Percentiles rank a stretch among this genome's conserved stretches.
Evolutionary conservation across 805 yeast genomes (phyloP).

Genomic region (Kluyveromyces nonfermentans): DNA sequence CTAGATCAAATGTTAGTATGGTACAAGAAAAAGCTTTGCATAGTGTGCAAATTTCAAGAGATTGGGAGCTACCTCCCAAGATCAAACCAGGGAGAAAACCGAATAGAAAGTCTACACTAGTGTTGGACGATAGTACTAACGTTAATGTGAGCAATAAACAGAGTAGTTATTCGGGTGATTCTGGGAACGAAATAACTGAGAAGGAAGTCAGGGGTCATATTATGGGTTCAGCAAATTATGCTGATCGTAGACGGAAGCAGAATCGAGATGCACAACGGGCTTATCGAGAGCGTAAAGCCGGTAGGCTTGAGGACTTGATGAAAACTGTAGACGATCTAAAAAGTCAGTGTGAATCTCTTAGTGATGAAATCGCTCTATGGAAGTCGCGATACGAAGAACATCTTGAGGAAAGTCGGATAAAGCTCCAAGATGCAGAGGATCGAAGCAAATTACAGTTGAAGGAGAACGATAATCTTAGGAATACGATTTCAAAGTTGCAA

Average conservation of each 20-base stretch:
- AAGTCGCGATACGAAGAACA: slow-evolving; percentile 30
- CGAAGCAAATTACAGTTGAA: background rate
- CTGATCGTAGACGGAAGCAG: slow-evolving; percentile 79
- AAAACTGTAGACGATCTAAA: slow-evolving; percentile 35
- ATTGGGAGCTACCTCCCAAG: slow-evolving; percentile 74
- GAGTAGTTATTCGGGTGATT: slow-evolving; percentile 2
- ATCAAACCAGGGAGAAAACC: slow-evolving; percentile 66
- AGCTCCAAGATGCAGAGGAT: slow-evolving; percentile 18
- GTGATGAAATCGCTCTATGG: slow-evolving; percentile 13
- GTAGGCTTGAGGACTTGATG: slow-evolving; percentile 70
- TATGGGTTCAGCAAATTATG: slow-evolving; percentile 33
- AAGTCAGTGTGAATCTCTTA: slow-evolving; percentile 30
- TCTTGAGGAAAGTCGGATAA: slow-evolving; percentile 23
- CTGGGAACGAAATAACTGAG: slow-evolving; percentile 26
- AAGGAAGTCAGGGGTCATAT: slow-evolving; percentile 39
- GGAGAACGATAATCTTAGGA: slow-evolving; percentile 7
- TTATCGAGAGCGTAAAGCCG: slow-evolving; percentile 79
- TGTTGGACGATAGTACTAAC: background rate
- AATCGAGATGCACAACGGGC: slow-evolving; percentile 93
- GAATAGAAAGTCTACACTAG: slow-evolving; percentile 7
- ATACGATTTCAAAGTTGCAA: slow-evolving; percentile 2
- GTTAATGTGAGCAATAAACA: background rate
- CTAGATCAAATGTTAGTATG: background rate
- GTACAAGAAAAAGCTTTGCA: background rate
- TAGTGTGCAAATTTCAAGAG: slow-evolving; percentile 35